These are phyloP conservation scores for Candida insectalens DNA, from an alignment of 805 yeast genomes.

Conservation along the genomic window DNA sequence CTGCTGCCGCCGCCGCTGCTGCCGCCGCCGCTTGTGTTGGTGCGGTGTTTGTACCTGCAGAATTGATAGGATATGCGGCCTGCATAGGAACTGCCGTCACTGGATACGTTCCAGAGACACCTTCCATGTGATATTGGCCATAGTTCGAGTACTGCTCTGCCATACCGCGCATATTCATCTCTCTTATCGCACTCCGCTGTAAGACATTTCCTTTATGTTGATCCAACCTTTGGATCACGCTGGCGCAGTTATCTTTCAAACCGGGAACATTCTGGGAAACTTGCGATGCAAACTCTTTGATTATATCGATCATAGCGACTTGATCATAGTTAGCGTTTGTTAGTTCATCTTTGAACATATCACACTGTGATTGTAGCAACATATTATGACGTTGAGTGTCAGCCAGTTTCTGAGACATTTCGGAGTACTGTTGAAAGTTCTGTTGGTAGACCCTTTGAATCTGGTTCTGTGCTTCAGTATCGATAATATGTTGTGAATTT, in stretches of 20 bases:
- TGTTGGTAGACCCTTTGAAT: slow-evolving; percentile 7
- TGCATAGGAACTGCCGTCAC: slow-evolving; percentile 1
- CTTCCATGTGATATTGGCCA: too few relatives aligned
- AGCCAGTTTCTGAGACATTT: neutral
- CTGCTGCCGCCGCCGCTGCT: slow-evolving; percentile 7
- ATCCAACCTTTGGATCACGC: slow-evolving; percentile 11
- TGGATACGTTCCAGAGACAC: too few relatives aligned
- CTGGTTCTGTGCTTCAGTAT: slow-evolving; percentile 4
- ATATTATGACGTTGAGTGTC: slow-evolving; percentile 17
- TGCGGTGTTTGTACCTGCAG: slow-evolving; percentile 1
- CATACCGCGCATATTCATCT: slow-evolving; percentile 19
- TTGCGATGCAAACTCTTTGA: slow-evolving; percentile 16
- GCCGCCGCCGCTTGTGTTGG: neutral
- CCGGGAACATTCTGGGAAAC: neutral
- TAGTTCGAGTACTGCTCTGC: too few relatives aligned
- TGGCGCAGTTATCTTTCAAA: neutral
- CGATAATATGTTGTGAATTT: neutral
- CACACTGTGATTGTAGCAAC: slow-evolving; percentile 34
- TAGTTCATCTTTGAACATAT: slow-evolving; percentile 36
- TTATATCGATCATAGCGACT: slow-evolving; percentile 37
- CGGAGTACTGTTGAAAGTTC: slow-evolving; percentile 2
- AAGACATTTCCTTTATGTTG: slow-evolving; percentile 18
- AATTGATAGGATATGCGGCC: too few relatives aligned
- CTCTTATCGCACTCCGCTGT: slow-evolving; percentile 24
- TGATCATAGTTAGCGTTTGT: slow-evolving; percentile 42